Evolutionary conservation across 2,329 filamentous ascomycete species (phyloP).

Genomic region (Nemania abortiva): DNA sequence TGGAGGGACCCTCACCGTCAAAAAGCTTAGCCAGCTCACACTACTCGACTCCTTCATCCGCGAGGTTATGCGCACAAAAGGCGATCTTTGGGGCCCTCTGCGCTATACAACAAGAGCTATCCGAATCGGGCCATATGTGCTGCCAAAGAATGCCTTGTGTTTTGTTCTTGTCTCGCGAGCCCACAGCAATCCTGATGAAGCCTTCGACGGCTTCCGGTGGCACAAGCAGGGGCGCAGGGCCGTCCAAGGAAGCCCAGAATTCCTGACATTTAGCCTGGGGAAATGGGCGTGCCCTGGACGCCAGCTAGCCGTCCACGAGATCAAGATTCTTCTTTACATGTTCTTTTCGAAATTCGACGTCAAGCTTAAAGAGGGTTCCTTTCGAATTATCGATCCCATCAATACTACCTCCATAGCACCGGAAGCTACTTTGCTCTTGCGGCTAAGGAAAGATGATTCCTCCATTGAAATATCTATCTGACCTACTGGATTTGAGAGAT

Average conservation of each 20-base stretch:
- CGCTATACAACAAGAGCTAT: background rate
- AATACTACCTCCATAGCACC: background rate
- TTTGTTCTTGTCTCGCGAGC: background rate
- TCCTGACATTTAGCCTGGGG: background rate
- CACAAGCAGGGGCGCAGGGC: background rate
- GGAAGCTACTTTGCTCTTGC: background rate
- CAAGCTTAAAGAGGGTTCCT: background rate
- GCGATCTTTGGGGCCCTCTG: background rate
- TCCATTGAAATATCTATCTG: too few relatives aligned
- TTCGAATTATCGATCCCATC: background rate
- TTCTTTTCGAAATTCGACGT: constrained; percentile 2
- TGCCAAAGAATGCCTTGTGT: background rate
- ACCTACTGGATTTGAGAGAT: too few relatives aligned
- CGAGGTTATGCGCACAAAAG: background rate
- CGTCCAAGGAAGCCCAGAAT: background rate
- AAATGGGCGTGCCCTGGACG: background rate
- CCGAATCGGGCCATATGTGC: background rate
- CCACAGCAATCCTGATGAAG: background rate
- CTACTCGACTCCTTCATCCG: background rate
- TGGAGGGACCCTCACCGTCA: background rate
- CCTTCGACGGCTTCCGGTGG: background rate
- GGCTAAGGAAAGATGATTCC: background rate
- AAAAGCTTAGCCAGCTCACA: background rate
- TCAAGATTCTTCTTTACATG: background rate
- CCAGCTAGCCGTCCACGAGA: background rate